Percentiles rank a stretch among this genome's conserved stretches.
Evolutionary conservation across 2,329 filamentous ascomycete species (phyloP).

Genomic region (Hymenoscyphus repandus): DNA sequence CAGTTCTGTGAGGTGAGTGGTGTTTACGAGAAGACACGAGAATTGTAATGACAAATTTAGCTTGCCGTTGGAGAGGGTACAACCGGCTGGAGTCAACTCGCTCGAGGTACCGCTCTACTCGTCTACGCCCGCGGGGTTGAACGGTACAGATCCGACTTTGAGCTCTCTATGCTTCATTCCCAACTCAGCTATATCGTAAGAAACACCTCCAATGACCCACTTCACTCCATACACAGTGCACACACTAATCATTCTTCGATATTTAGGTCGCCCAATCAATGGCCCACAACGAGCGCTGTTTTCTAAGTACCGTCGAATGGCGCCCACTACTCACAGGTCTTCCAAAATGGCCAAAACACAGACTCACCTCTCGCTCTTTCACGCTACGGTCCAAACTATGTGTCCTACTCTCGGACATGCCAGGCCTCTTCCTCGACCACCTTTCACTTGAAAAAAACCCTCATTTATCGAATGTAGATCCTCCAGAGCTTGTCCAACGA

Average conservation of each 20-base stretch:
- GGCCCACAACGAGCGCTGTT: neutral
- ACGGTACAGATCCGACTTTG: constrained; percentile 12
- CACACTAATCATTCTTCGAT: neutral
- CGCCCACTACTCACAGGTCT: neutral
- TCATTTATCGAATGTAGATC: neutral
- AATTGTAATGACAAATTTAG: constrained; percentile 2
- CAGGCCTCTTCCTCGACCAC: neutral
- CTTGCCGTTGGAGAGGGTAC: constrained; percentile 11
- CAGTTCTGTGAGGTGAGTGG: constrained; percentile 16
- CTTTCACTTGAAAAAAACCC: neutral
- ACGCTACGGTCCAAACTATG: neutral
- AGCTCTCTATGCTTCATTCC: constrained; percentile 15
- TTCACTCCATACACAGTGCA: neutral
- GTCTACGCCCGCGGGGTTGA: constrained; percentile 9
- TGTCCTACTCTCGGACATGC: neutral
- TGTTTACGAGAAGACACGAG: neutral
- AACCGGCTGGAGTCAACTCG: constrained; percentile 13
- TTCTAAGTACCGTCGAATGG: constrained; percentile 3
- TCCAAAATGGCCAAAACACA: constrained; percentile 1
- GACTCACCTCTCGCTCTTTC: neutral
- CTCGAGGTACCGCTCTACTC: constrained; percentile 9
- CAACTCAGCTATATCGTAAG: constrained; percentile 16
- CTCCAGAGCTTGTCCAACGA: neutral
- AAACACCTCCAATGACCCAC: neutral
- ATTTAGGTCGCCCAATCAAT: constrained; percentile 1